These are phyloP conservation scores for Ophiocordyceps sinensis DNA, from an alignment of 2,329 filamentous ascomycete species.

Conservation along the genomic window DNA sequence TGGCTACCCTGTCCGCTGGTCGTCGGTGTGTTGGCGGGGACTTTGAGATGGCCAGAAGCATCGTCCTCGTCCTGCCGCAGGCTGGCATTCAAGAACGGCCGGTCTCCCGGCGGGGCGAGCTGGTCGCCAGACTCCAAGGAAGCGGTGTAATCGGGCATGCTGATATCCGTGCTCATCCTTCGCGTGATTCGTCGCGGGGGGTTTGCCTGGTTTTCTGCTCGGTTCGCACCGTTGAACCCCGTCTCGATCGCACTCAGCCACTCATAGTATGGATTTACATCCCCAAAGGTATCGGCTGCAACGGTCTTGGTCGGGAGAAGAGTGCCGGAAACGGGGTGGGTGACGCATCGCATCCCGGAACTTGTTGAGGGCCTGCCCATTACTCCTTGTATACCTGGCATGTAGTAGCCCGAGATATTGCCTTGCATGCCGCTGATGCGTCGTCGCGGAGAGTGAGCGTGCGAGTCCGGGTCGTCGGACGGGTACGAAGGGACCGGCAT, in stretches of 20 bases:
- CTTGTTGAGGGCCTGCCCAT: not conserved
- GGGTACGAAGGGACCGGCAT: slow-evolving; percentile 25
- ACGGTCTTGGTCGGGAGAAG: not conserved
- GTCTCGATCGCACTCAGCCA: slow-evolving; percentile 11
- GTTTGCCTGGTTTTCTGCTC: slow-evolving; percentile 1
- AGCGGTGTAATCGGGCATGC: slow-evolving; percentile 25
- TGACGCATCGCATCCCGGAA: slow-evolving; percentile 2
- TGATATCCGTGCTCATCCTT: slow-evolving; percentile 22
- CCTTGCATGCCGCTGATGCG: slow-evolving; percentile 4
- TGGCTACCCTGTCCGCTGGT: slow-evolving; percentile 5
- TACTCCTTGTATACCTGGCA: not conserved
- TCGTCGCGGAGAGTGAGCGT: slow-evolving; percentile 47
- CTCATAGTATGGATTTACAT: slow-evolving; percentile 13
- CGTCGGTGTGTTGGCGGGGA: slow-evolving; percentile 28
- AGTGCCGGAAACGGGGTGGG: slow-evolving; percentile 4
- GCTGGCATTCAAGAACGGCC: slow-evolving; percentile 5
- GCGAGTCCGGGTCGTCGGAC: slow-evolving; percentile 36
- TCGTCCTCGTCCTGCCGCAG: slow-evolving; percentile 19
- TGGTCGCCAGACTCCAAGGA: slow-evolving; percentile 5
- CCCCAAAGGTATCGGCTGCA: slow-evolving; percentile 8
- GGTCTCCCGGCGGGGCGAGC: slow-evolving; percentile 2
- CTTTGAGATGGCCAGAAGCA: slow-evolving; percentile 14
- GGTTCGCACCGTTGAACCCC: slow-evolving; percentile 2
- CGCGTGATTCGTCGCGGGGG: slow-evolving; percentile 4
- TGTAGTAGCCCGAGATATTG: not conserved